Base-by-base conservation (phyloP, 192 early-diverging fungal species). In the Gaertneriomyces sp. region DNA sequence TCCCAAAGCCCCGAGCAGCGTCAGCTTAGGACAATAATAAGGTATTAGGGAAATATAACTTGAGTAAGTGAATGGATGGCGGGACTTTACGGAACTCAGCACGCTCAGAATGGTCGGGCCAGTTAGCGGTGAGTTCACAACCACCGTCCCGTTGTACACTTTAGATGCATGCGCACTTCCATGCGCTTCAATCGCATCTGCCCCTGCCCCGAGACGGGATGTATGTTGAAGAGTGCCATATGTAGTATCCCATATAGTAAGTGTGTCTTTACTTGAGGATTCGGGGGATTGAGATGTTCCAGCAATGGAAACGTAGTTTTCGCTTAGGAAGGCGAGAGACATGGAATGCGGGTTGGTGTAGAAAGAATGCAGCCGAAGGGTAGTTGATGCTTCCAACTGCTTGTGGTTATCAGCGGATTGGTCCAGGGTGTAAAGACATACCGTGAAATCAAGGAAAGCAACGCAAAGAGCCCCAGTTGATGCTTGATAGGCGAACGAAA, bases 181-280 rank as follows among this genome's bases (percentile, higher is more conserved):
- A 12, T 4, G 46, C n/a, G 50, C 9, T 10, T 63, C 61, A 12
- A 5, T 38, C 14, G 16, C 47, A 53, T 33, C 45, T 11, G 14
- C 50, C 33, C 6, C 52, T 40, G 12, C 57, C 33, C 4, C 52
- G 45, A 58, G 4, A 33, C 47, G 14, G n/a, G 47, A 47, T 38
- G 46, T 45, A 40, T 58, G n/a, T 42, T 68, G 66, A 25, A 60
- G n/a, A 8, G 66, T 58, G 16, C 66, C 66, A 49, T 68, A 68
- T 47, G 58, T 41, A 10, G 50, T 60, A 51, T 68, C 66, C 66
- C 66, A 68, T 44, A 68, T 60, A 16, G 66, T 60, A 33, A 33
- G 25, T 33, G 25, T 33, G 25, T 33, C 25, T 33, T 33, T 33
- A 33, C 25, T 33, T 0, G 25, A 33, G 1, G 25, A 33, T 33